Percentiles rank a stretch among this genome's conserved stretches.
phyloP scores from a whole-genome alignment of 148 eudicot species.

The Amaranthus hypochondriacus region DNA sequence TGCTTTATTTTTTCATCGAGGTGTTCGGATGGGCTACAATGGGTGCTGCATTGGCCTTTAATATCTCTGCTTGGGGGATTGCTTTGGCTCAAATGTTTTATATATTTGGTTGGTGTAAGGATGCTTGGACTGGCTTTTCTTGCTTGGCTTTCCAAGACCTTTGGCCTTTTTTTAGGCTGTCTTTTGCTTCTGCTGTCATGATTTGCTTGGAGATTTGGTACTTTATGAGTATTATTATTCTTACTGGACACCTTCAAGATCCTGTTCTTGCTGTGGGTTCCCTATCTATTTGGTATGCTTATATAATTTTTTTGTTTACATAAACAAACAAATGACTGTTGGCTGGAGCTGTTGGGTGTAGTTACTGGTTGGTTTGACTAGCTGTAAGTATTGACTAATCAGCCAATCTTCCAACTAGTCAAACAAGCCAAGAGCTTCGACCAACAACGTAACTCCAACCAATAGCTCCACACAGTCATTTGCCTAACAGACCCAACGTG shows the following conservation, averaged over 20 bases:
- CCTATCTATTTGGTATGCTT: slow-evolving; percentile 73
- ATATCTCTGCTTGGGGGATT: slow-evolving; percentile 78
- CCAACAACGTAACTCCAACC: too few relatives aligned
- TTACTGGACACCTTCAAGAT: slow-evolving; percentile 90
- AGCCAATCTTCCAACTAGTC: too few relatives aligned
- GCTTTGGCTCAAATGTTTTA: slow-evolving; percentile 66
- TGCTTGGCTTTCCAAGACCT: slow-evolving; percentile 77
- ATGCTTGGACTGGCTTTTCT: slow-evolving; percentile 77
- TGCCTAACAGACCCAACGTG: too few relatives aligned
- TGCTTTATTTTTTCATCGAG: slow-evolving; percentile 55
- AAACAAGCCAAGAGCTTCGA: too few relatives aligned
- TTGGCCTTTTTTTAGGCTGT: slow-evolving; percentile 69
- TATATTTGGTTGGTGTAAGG: slow-evolving; percentile 73
- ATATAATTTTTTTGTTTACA: background rate
- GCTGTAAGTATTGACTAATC: too few relatives aligned
- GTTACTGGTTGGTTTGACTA: too few relatives aligned
- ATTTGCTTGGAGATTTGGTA: slow-evolving; percentile 95
- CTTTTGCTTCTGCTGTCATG: slow-evolving; percentile 87
- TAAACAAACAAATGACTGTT: background rate
- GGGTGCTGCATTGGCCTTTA: slow-evolving; percentile 79
- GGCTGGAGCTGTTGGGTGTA: too few relatives aligned
- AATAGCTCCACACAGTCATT: too few relatives aligned
- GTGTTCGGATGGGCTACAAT: slow-evolving; percentile 68
- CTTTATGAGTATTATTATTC: slow-evolving; percentile 90
- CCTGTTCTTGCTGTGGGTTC: slow-evolving; percentile 90